Conservation (phyloP, 2,329 filamentous ascomycete genomes). For the Microcyclosporella mali region DNA sequence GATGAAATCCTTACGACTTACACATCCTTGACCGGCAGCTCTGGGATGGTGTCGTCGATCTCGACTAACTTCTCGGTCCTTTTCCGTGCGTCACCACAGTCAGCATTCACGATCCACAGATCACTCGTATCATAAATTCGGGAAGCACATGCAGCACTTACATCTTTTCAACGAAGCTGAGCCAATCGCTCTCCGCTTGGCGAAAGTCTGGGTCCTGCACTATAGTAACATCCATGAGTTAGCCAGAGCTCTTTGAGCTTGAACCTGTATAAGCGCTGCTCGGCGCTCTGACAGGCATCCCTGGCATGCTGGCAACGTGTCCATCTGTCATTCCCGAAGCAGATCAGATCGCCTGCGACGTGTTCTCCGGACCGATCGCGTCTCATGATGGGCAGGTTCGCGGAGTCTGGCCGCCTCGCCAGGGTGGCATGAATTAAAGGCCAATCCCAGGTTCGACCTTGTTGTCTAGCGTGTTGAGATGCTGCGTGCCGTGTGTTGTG, state of each 20-base stretch:
- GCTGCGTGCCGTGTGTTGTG: no score
- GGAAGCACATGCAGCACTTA: no score
- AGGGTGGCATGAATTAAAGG: no score
- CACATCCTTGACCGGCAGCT: constrained; percentile 80
- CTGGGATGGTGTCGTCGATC: constrained; percentile 74
- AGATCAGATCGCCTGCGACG: no score
- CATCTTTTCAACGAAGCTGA: constrained; percentile 67
- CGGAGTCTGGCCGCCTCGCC: no score
- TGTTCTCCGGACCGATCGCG: no score
- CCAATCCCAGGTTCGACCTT: no score
- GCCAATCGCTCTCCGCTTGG: constrained; percentile 71
- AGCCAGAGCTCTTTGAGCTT: constrained; percentile 2
- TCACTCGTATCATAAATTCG: no score
- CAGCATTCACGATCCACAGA: no score
- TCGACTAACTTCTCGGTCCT: constrained; percentile 61
- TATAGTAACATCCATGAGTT: constrained; percentile 31
- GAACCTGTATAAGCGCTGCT: neutral
- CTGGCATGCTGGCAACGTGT: neutral
- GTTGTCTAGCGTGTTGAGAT: no score
- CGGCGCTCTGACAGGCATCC: neutral
- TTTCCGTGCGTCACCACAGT: no score
- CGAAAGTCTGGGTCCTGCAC: constrained; percentile 76
- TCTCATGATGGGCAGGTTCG: no score
- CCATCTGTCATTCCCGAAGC: neutral
- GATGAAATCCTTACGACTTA: constrained; percentile 25